Evolutionary conservation across 495 filamentous ascomycete species (phyloP).

Genomic region (Daldinia concentrica): DNA sequence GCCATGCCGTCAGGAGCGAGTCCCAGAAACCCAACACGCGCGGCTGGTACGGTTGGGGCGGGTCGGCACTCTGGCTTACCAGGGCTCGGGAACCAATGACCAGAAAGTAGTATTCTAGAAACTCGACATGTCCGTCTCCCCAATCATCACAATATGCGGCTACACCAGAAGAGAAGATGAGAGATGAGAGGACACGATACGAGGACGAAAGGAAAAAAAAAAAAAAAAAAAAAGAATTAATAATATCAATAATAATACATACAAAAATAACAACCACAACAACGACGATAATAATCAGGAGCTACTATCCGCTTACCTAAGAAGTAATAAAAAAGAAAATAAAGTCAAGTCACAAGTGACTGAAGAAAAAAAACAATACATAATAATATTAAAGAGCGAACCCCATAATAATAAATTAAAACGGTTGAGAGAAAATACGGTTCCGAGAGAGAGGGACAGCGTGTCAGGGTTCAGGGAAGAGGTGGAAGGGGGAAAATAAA

Average conservation of each 20-base stretch:
- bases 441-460: slow-evolving; percentile 17
- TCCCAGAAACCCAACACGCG: not conserved
- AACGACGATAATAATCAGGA: not conserved
- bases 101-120: not conserved
- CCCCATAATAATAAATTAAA: slow-evolving; percentile 12
- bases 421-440: slow-evolving; percentile 4
- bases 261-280: not conserved
- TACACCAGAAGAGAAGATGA: not conserved
- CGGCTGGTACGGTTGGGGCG: not conserved
- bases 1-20: not conserved
- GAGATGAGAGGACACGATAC: not conserved
- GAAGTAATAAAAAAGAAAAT: not conserved
- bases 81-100: slow-evolving; percentile 1
- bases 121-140: not conserved
- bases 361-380: slow-evolving; percentile 8
- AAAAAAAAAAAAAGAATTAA: not conserved
- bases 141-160: not conserved
- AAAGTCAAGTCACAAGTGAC: slow-evolving; percentile 20
- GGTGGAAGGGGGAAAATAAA: not conserved
- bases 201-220: not conserved
- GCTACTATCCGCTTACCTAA: not conserved
- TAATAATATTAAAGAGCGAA: slow-evolving; percentile 2
- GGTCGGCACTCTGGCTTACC: not conserved
- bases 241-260: not conserved
- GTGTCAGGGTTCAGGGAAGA: slow-evolving; percentile 10